These are phyloP conservation scores for Berkeleyomyces rouxiae DNA, from an alignment of 2,329 filamentous ascomycete genomes.

Conservation along the genomic window DNA sequence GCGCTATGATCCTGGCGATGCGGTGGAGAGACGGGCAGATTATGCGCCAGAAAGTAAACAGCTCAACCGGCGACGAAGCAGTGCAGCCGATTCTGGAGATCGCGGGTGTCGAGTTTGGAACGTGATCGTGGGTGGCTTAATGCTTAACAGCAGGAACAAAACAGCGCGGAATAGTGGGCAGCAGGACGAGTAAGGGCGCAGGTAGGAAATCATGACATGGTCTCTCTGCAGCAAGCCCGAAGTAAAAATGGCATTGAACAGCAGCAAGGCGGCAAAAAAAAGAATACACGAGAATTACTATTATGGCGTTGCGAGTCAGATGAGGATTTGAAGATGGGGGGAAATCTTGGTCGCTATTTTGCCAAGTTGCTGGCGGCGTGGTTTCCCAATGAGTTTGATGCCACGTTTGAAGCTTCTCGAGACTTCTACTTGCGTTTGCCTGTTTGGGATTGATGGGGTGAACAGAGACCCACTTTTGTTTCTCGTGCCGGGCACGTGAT, in stretches of 20 bases:
- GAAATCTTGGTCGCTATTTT: neutral
- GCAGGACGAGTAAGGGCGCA: neutral
- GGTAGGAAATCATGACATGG: neutral
- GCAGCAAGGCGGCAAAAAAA: neutral
- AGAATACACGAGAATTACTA: neutral
- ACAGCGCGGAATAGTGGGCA: neutral
- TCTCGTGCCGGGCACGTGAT: neutral
- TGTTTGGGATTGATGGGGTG: constrained; percentile 8
- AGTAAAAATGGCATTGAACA: neutral
- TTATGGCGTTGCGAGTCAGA: neutral
- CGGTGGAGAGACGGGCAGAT: neutral
- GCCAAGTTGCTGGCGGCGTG: neutral
- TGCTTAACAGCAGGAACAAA: constrained; percentile 11
- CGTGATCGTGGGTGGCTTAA: neutral
- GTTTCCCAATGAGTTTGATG: constrained; percentile 14
- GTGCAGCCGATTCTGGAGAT: neutral
- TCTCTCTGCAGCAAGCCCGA: neutral
- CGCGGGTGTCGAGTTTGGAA: neutral
- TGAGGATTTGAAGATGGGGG: neutral
- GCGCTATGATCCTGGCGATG: neutral
- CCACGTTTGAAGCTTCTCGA: constrained; percentile 16
- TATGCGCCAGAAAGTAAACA: neutral
- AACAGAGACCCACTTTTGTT: neutral
- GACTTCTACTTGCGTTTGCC: constrained; percentile 8
- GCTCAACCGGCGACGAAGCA: neutral